A percentile compares a stretch with the other conserved stretches of the same genome.
Conservation (phyloP, 169 alveolate species). For the Babesia ovis region DNA sequence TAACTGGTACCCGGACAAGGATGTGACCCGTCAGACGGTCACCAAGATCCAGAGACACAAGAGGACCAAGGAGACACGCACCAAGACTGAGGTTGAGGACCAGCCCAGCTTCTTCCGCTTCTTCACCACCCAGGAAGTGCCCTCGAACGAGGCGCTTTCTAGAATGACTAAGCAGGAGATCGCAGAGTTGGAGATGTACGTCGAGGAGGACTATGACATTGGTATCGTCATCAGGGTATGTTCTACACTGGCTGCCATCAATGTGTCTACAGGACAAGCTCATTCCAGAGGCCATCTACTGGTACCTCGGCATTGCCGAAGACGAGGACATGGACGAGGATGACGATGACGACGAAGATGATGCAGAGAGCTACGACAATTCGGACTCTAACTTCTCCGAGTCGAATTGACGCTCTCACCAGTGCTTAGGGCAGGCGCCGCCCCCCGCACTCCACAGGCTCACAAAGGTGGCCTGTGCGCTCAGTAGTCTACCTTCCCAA, state of each 20-base stretch:
- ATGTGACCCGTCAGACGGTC: slow-evolving; percentile 75
- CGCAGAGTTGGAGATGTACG: slow-evolving; percentile 80
- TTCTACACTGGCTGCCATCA: neutral
- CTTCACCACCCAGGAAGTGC: slow-evolving; percentile 75
- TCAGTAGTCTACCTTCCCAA: neutral
- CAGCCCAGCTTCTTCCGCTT: slow-evolving; percentile 80
- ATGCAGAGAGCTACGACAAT: slow-evolving; percentile 66
- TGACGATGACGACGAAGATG: slow-evolving; percentile 74
- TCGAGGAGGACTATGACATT: slow-evolving; percentile 81
- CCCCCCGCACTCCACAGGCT: slow-evolving; percentile 10
- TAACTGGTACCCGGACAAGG: slow-evolving; percentile 78
- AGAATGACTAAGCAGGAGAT: slow-evolving; percentile 71
- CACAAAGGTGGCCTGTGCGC: neutral
- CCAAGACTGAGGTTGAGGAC: slow-evolving; percentile 76
- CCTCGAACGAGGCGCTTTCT: slow-evolving; percentile 55
- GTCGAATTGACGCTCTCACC: slow-evolving; percentile 21
- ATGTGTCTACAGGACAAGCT: slow-evolving; percentile 63
- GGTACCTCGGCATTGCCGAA: slow-evolving; percentile 78
- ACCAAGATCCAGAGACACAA: slow-evolving; percentile 76
- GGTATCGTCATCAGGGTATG: slow-evolving; percentile 75
- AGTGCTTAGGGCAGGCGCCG: neutral
- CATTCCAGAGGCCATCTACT: slow-evolving; percentile 79
- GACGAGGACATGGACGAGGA: slow-evolving; percentile 79
- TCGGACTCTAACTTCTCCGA: slow-evolving; percentile 62
- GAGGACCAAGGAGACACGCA: slow-evolving; percentile 75